phyloP scores from a whole-genome alignment of 495 filamentous ascomycete genomes.

The Annulohypoxylon moriforme region DNA sequence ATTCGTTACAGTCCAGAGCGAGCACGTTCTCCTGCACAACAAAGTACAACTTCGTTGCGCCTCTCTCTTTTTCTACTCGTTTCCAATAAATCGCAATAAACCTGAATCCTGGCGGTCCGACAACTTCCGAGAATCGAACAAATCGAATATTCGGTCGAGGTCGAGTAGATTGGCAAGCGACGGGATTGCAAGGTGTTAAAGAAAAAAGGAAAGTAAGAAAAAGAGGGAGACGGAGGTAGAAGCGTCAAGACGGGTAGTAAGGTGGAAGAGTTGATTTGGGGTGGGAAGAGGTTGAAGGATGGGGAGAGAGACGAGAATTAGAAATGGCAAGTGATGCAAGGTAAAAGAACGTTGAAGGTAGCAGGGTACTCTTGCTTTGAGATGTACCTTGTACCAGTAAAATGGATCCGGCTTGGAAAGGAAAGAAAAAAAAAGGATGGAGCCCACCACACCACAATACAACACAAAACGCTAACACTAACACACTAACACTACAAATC shows the following conservation, averaged over 20 bases:
- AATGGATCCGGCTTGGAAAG: slow-evolving; percentile 20
- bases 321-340: slow-evolving; percentile 41
- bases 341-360: not conserved
- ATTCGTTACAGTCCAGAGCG: slow-evolving; percentile 30
- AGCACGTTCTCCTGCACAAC: slow-evolving; percentile 42
- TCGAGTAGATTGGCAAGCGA: slow-evolving; percentile 36
- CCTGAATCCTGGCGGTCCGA: slow-evolving; percentile 38
- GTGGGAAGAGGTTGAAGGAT: slow-evolving; percentile 45
- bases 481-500: not conserved
- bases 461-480: not conserved
- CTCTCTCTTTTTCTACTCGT: slow-evolving; percentile 38
- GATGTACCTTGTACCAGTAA: slow-evolving; percentile 9
- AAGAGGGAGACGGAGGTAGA: slow-evolving; percentile 41
- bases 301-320: slow-evolving; percentile 35
- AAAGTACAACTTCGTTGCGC: slow-evolving; percentile 38
- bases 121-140: slow-evolving; percentile 28
- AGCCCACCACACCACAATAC: slow-evolving; percentile 38
- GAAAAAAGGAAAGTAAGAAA: slow-evolving; percentile 40
- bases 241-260: slow-evolving; percentile 38
- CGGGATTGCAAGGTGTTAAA: slow-evolving; percentile 42
- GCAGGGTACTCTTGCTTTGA: not conserved
- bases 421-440: slow-evolving; percentile 34
- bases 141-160: slow-evolving; percentile 28
- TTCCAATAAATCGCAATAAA: slow-evolving; percentile 33
- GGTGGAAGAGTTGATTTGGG: slow-evolving; percentile 38